phyloP scores from a whole-genome alignment of 1,139 yeast species.

The Yamadazyma aaseri region DNA sequence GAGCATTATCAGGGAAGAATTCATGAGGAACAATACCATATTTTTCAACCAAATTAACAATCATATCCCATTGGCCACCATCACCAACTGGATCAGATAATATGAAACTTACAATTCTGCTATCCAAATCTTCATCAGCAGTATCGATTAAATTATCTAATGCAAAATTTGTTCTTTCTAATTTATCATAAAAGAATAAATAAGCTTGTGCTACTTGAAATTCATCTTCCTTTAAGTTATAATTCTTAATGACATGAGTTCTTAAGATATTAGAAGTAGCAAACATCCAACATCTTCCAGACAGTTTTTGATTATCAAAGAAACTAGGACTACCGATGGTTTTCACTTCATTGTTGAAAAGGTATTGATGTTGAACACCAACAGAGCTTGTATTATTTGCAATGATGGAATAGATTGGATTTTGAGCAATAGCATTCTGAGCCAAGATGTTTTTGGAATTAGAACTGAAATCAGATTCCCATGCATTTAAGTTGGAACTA shows the following conservation, averaged over 20 bases:
- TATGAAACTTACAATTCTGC: conserved; percentile 64
- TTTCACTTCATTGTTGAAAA: conserved; percentile 60
- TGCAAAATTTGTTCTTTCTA: conserved; percentile 61
- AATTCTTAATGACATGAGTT: conserved; percentile 57
- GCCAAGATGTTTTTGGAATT: conserved; percentile 61
- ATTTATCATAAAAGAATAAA: conserved; percentile 34
- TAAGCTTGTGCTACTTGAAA: conserved; percentile 68
- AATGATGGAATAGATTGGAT: conserved; percentile 46
- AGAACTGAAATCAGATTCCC: conserved; percentile 50
- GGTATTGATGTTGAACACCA: conserved; percentile 38
- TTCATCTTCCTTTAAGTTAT: conserved; percentile 56
- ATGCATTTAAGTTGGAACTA: conserved; percentile 25
- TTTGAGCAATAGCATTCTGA: conserved; percentile 55
- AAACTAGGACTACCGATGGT: conserved; percentile 62
- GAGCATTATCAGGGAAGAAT: conserved; percentile 68
- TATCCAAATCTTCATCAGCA: conserved; percentile 59
- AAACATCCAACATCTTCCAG: conserved; percentile 88
- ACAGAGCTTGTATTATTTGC: conserved; percentile 23
- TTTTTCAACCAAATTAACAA: conserved; percentile 67
- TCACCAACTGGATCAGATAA: conserved; percentile 66
- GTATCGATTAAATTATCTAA: conserved; percentile 74
- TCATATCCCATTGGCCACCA: conserved; percentile 89
- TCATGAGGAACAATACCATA: conserved; percentile 78
- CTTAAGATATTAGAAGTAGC: conserved; percentile 77
- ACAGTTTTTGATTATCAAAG: conserved; percentile 65